A percentile compares a stretch with the other conserved stretches of the same genome.
Conservation (phyloP, 1,139 yeast genomes). For the Yamadazyma friedrichii region DNA sequence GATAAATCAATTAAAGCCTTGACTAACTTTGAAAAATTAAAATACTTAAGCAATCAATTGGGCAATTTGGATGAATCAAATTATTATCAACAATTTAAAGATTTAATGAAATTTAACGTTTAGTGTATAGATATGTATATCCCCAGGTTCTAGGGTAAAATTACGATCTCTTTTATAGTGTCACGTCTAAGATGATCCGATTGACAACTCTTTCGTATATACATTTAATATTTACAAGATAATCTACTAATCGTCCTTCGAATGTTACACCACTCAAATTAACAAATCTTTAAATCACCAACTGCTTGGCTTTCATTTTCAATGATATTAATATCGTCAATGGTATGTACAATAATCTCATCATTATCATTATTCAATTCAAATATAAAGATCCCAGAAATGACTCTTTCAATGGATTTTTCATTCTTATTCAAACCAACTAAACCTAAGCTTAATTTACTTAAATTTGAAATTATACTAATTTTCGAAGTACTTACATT, state of each 20-base stretch:
- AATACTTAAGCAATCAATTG: constrained; percentile 24
- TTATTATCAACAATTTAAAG: constrained; percentile 22
- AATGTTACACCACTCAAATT: neutral
- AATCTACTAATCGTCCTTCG: too few species aligned
- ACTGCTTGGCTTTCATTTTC: constrained; percentile 41
- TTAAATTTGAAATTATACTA: neutral
- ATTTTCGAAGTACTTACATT: neutral
- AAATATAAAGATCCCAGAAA: constrained; percentile 74
- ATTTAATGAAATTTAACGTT: constrained; percentile 14
- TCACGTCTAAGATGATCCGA: too few species aligned
- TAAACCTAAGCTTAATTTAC: constrained; percentile 10
- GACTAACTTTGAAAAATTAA: constrained; percentile 20
- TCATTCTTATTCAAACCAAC: constrained; percentile 30
- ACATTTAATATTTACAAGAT: neutral
- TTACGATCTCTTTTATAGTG: too few species aligned
- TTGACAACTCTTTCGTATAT: neutral
- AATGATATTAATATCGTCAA: constrained; percentile 71
- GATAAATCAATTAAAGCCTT: constrained; percentile 16
- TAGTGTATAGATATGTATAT: neutral
- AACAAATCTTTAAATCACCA: constrained; percentile 31
- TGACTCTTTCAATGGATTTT: constrained; percentile 42
- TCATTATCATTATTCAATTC: constrained; percentile 63
- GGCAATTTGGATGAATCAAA: constrained; percentile 16
- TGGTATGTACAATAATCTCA: constrained; percentile 64
- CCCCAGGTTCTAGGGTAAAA: too few species aligned